Evolutionary conservation across 768 basidiomycete species (phyloP), one percentile per base, ranked within the genome.

Genomic region (Hypholoma fasciculare): DNA sequence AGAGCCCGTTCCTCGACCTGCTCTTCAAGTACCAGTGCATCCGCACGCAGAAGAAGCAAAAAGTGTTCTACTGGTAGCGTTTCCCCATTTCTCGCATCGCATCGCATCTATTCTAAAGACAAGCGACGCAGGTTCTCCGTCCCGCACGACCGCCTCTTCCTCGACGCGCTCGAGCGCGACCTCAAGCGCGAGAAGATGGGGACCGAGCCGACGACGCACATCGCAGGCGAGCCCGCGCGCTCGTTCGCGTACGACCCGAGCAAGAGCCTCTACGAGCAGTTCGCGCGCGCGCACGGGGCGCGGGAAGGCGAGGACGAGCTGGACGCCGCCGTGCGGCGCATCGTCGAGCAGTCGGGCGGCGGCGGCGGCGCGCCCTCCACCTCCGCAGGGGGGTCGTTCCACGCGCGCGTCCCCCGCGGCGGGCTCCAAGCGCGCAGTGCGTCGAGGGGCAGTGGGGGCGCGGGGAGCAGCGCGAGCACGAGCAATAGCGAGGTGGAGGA

Each of bases 21-120:
- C 76, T 98, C 9, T 97, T 97, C 85, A 95, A 96, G 72, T 95
- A 92, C 65, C 94, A 96, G 69, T 96, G 95, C 70, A 97, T 98
- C 63, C 86, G 96, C 39, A 98, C 96, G 1, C 96, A 98, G 72
- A 98, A 97, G 82, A 98, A 97, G 76, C 96, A 96, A 77, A 95
- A 98, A 72, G 96, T 98, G n/a, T 98, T 97, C 69, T 97, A 92
- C 72, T 98, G 96, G 95, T 92, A 63, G n/a, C 54, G 88, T 76
- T 4, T 23, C 23, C 23, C 23, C 23, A 4, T 4, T 23, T 23
- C 23, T 23, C n/a, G n/a, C n/a, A n/a, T n/a, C n/a, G n/a, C n/a
- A n/a, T n/a, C n/a, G n/a, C n/a, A n/a, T n/a, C n/a, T n/a, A n/a
- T n/a, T n/a, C n/a, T n/a, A n/a, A 23, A 23, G 4, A 23, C 4